Evolutionary conservation across 176 grass and related monocot genomes (phyloP).

Genomic region (Sorghum bicolor): DNA sequence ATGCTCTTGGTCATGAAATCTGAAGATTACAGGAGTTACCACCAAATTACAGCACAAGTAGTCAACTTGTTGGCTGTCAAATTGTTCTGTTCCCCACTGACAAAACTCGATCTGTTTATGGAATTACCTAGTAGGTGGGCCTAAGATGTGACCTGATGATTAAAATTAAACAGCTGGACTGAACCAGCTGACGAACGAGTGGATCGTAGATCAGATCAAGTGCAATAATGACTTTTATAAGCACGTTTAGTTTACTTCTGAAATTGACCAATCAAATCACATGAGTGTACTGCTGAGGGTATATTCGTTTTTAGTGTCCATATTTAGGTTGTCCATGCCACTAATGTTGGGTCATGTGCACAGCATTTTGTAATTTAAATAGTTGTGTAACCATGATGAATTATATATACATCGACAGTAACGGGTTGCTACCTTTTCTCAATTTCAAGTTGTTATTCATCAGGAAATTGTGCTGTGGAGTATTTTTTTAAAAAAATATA

Average conservation of each 20-base stretch:
- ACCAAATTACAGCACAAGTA: conserved; percentile 26
- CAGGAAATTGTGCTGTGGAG: not conserved
- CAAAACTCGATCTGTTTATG: not conserved
- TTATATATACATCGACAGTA: not conserved
- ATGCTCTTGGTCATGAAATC: conserved; percentile 23
- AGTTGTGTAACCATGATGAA: not conserved
- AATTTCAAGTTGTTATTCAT: not conserved
- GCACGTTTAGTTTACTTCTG: conserved; percentile 23
- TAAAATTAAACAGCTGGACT: conserved; percentile 9
- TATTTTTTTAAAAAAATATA: not conserved
- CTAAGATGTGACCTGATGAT: conserved; percentile 32
- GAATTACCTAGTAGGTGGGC: conserved; percentile 16
- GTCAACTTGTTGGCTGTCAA: conserved; percentile 7
- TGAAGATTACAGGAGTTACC: not conserved
- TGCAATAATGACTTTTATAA: conserved; percentile 18
- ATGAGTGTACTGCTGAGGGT: conserved; percentile 13
- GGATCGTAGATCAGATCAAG: conserved; percentile 33
- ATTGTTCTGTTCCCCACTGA: conserved; percentile 3
- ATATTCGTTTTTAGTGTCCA: conserved; percentile 17
- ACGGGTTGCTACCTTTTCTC: not conserved
- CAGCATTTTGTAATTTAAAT: not conserved
- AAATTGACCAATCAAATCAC: conserved; percentile 18
- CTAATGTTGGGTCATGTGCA: conserved; percentile 3
- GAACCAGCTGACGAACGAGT: not conserved
- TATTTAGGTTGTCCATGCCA: conserved; percentile 33